Evolutionary conservation across 2,329 filamentous ascomycete species (phyloP).

Genomic region (Neoarthrinium moseri): DNA sequence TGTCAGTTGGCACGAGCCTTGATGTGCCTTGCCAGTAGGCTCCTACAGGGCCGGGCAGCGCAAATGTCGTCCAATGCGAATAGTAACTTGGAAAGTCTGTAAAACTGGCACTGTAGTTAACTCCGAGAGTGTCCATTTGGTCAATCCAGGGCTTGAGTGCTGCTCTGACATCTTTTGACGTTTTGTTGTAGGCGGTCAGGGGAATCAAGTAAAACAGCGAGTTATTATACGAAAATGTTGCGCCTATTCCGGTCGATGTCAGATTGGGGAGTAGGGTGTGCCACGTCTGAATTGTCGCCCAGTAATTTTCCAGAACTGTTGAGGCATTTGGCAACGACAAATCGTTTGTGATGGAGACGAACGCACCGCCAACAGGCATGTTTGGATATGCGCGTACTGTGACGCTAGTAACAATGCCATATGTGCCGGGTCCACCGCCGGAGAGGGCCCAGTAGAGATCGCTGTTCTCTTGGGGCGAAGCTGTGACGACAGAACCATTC

Average conservation of each 20-base stretch:
- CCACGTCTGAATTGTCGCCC: background rate
- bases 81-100: background rate
- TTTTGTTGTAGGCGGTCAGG: background rate
- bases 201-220: background rate
- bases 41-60: background rate
- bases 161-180: background rate
- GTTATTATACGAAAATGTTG: constrained; percentile 1
- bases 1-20: background rate
- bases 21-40: background rate
- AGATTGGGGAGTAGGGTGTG: background rate
- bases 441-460: constrained; percentile 56
- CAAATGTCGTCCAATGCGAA: background rate
- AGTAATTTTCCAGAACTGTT: background rate
- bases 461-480: constrained; percentile 37
- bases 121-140: background rate
- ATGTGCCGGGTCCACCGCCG: constrained; percentile 45
- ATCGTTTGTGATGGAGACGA: background rate
- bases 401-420: background rate
- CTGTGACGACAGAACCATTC: constrained; percentile 38
- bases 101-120: background rate
- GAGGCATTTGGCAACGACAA: background rate
- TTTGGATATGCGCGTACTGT: background rate
- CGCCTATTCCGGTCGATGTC: background rate
- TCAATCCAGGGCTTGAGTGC: background rate
- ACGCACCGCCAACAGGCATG: background rate